Percentiles rank a stretch among this genome's conserved stretches.
These are phyloP conservation scores for Anacardium occidentale DNA, from an alignment of 345 rosid genomes.

Conservation along the genomic window DNA sequence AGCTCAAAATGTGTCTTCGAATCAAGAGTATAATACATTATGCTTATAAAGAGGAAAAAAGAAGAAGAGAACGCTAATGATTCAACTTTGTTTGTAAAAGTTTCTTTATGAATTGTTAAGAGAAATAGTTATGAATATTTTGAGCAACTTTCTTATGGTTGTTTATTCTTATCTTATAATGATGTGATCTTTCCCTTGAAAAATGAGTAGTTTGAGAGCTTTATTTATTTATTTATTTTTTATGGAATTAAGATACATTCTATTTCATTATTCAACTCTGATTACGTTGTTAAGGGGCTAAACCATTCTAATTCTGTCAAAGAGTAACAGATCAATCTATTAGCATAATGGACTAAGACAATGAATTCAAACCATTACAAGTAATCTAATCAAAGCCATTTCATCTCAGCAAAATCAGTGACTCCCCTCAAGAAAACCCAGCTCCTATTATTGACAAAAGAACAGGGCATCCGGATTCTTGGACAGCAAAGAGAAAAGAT, in stretches of 20 bases:
- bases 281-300: neutral
- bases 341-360: neutral
- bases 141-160: neutral
- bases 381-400: neutral
- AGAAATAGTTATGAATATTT: too few relatives aligned
- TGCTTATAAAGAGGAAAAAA: too few relatives aligned
- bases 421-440: neutral
- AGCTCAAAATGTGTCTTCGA: too few relatives aligned
- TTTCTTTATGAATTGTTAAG: neutral
- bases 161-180: too few relatives aligned
- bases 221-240: too few relatives aligned
- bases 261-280: neutral
- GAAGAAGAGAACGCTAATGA: too few relatives aligned
- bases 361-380: neutral
- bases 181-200: neutral
- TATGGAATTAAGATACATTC: neutral
- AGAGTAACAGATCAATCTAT: neutral
- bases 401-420: neutral
- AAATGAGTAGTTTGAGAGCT: neutral
- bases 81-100: neutral
- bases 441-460: conserved; percentile 7
- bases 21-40: too few relatives aligned
- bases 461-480: neutral
- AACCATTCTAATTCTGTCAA: neutral
- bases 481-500: neutral